A percentile compares a stretch with the other conserved stretches of the same genome.
Evolutionary conservation across 2,329 filamentous ascomycete species (phyloP).

Genomic region (Diaporthe citrichinensis): DNA sequence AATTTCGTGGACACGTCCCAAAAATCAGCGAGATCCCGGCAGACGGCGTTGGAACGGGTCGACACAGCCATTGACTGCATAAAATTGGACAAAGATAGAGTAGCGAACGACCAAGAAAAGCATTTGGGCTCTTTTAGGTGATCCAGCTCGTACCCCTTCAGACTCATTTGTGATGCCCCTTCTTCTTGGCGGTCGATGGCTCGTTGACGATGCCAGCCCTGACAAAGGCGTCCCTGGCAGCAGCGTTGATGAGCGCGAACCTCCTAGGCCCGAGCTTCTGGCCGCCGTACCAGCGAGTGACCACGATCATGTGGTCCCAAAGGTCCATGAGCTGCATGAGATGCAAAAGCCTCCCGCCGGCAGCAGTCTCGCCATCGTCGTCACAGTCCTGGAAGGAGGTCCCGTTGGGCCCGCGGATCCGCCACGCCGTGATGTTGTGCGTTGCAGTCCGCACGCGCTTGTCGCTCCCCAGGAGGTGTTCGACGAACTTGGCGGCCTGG

Average conservation of each 20-base stretch:
- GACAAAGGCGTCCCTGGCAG: conserved; percentile 86
- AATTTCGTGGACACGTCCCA: neutral
- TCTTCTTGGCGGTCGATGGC: conserved; percentile 59
- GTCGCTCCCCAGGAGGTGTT: conserved; percentile 84
- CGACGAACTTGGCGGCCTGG: conserved; percentile 79
- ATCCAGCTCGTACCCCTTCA: neutral
- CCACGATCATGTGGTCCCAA: conserved; percentile 93
- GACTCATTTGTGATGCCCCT: conserved; percentile 52
- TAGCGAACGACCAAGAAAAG: neutral
- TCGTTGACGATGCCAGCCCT: conserved; percentile 79
- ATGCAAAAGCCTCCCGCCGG: conserved; percentile 86
- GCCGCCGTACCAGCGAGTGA: conserved; percentile 96
- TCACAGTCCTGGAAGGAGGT: conserved; percentile 88
- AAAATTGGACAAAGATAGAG: neutral
- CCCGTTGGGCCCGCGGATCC: conserved; percentile 75
- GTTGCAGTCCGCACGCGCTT: conserved; percentile 88
- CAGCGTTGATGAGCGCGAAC: conserved; percentile 91
- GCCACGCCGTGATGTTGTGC: conserved; percentile 96
- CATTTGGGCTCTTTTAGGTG: neutral
- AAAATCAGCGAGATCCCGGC: neutral
- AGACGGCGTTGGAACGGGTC: neutral
- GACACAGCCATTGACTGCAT: neutral
- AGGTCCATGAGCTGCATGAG: conserved; percentile 95
- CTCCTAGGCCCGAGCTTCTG: conserved; percentile 89
- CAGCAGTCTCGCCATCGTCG: conserved; percentile 95